Base-by-base conservation (phyloP, 1,284 basidiomycete species). In the Agaricales sp. region DNA sequence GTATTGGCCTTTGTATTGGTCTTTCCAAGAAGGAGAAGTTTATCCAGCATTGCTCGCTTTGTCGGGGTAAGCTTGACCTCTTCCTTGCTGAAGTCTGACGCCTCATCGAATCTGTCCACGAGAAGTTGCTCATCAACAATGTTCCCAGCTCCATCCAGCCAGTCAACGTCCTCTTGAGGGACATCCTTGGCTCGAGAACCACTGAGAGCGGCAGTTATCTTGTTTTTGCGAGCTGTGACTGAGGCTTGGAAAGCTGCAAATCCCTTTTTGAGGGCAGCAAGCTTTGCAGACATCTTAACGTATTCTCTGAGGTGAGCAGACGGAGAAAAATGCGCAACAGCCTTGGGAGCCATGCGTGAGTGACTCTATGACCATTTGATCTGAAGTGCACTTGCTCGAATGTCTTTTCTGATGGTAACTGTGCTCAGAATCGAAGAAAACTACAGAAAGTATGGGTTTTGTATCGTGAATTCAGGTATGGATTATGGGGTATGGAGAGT, bases 91-190 rank as follows among this genome's bases (percentile, higher is more conserved):
- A 51, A 55, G 43, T 58, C 54, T 1, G 56, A 58, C n/a, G 56
- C 57, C 8, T 50, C 43, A n/a, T 58, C 56, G 12, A 57, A 48
- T 2, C 21, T 24, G 8, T 59, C 53, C 30, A 60, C n/a, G n/a
- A 52, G 47, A 2, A 8, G 43, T 37, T 52, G n/a, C 47, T 59
- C 53, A 39, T 55, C 54, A 38, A 60, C 51, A n/a, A 45, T 45
- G 43, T 61, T 60, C 19, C 46, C 58, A 30, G 52, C 50, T 23
- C 55, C 11, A 38, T 61, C 57, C n/a, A 61, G 45, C 59, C 58
- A 59, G 12, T 11, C 11, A 35, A 47, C 12, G 41, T 57, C 55
- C 46, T 59, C 53, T n/a, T 45, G 43, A 12, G 47, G 45, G n/a
- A n/a, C n/a, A 1, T 51, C 53, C 48, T 57, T 3, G 3, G 8